Conservation (phyloP, 2,329 filamentous ascomycete species). For the Bipolaris bicolor region DNA sequence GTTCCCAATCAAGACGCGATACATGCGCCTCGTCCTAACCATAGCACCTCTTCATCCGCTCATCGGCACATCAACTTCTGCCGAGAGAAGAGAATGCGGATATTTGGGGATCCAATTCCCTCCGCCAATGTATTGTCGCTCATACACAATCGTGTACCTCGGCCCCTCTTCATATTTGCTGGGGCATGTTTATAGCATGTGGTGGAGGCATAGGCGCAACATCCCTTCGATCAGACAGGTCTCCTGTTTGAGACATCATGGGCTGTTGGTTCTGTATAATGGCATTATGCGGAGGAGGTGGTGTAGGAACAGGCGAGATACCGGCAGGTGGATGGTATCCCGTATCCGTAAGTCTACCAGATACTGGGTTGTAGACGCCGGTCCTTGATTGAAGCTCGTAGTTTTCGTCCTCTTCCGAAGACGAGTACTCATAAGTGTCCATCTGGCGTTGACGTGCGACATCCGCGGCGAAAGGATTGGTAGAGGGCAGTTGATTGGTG, state of each 20-base stretch:
- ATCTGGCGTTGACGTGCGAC: conserved; percentile 33
- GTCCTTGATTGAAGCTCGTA: conserved; percentile 44
- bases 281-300: conserved; percentile 33
- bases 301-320: conserved; percentile 40
- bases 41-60: neutral
- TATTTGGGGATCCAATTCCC: neutral
- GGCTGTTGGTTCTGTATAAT: conserved; percentile 16
- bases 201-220: conserved; percentile 34
- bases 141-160: neutral
- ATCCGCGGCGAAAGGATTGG: conserved; percentile 42
- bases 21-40: neutral
- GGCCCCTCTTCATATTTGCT: conserved; percentile 28
- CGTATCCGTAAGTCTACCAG: conserved; percentile 43
- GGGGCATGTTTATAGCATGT: conserved; percentile 39
- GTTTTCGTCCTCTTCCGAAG: conserved; percentile 48
- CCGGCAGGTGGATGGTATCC: conserved; percentile 43
- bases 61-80: neutral
- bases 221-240: conserved; percentile 37
- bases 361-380: conserved; percentile 42
- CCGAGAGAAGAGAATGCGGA: neutral
- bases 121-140: neutral
- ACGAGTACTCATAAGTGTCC: conserved; percentile 48
- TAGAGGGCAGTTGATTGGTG: conserved; percentile 39
- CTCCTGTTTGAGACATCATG: conserved; percentile 33
- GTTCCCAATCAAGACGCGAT: neutral